Evolutionary conservation across 345 rosid species (phyloP).

Genomic region (Moricandia moricandioides): DNA sequence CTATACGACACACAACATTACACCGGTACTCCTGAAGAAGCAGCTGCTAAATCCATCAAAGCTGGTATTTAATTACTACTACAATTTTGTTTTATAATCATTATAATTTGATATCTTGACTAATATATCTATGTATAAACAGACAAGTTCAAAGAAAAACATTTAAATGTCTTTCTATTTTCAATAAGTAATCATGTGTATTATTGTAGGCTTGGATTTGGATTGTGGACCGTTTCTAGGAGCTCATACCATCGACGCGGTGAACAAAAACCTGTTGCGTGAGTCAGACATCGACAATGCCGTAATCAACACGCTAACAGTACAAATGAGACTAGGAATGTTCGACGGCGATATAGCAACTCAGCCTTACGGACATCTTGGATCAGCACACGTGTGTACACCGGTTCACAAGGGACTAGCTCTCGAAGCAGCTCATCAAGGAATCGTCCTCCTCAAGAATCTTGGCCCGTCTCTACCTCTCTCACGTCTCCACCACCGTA

Average conservation of each 20-base stretch:
- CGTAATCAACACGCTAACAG: constrained; percentile 58
- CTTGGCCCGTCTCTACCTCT: constrained; percentile 62
- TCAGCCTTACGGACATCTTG: constrained; percentile 58
- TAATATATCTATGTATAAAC: neutral
- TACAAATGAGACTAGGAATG: constrained; percentile 93
- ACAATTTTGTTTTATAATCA: neutral
- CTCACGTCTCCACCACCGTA: constrained; percentile 44
- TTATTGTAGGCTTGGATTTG: constrained; percentile 74
- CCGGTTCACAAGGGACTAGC: constrained; percentile 73
- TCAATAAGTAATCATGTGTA: neutral
- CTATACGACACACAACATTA: constrained; percentile 61
- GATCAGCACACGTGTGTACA: constrained; percentile 73
- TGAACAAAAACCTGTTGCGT: constrained; percentile 44
- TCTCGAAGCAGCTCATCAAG: constrained; percentile 85
- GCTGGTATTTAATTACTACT: constrained; percentile 47
- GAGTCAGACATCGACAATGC: constrained; percentile 64
- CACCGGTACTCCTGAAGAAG: constrained; percentile 77
- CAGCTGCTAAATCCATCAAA: constrained; percentile 85
- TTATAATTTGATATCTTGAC: neutral
- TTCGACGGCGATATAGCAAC: constrained; percentile 68
- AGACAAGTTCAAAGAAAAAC: neutral
- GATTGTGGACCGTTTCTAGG: constrained; percentile 78
- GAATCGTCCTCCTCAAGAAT: constrained; percentile 86
- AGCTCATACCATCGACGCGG: constrained; percentile 49
- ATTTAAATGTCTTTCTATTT: neutral